Evolutionary conservation across 768 basidiomycete genomes (phyloP), one percentile per base, ranked within the genome.

Genomic region (Imleria badia): DNA sequence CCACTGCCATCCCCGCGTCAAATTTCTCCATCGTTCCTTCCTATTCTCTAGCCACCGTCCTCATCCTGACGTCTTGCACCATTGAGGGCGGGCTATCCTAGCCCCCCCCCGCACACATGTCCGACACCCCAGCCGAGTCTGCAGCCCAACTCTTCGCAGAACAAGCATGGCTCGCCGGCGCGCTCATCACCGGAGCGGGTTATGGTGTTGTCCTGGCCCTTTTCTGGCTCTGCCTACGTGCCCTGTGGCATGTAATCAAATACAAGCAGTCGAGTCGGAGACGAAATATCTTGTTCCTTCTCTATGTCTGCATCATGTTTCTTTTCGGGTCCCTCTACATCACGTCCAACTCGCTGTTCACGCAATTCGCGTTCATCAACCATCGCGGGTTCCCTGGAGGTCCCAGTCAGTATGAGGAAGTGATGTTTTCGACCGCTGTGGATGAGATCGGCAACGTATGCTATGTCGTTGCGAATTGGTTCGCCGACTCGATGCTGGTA

Each of bases 401-500:
- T 20, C 65, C 62, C 48, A 58, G 69, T 54, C 48, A 23, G 33
- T 66, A 52, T 8, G 61, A 64, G 19, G 4, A 66, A 1, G 45
- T 66, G 15, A 68, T 66, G 66, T 69, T 71, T 40, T 69, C 69
- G 17, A 65, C 69, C 17, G 36, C 40, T 17, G 52, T 41, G 9
- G 69, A 71, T 8, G 59, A 66, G 17, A 47, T 72, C 15, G 47
- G 54, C 3, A 69, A 63, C 22, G 62, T 66, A 3, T 54, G 63
- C 19, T 72, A 60, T 39, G 55, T 72, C 15, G 54, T 72, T 30
- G 58, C 60, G 9, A 67, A 71, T 30, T 69, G 68, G 68, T 52
- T 71, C 22, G 39, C 62, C 6, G 61, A 69, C 44, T 58, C 62
- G 11, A 45, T 69, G 30, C 50, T 69, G 58, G 68, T 71, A 46